Conservation (phyloP, 1,139 yeast species). For the Geotrichum citri-aurantii region DNA sequence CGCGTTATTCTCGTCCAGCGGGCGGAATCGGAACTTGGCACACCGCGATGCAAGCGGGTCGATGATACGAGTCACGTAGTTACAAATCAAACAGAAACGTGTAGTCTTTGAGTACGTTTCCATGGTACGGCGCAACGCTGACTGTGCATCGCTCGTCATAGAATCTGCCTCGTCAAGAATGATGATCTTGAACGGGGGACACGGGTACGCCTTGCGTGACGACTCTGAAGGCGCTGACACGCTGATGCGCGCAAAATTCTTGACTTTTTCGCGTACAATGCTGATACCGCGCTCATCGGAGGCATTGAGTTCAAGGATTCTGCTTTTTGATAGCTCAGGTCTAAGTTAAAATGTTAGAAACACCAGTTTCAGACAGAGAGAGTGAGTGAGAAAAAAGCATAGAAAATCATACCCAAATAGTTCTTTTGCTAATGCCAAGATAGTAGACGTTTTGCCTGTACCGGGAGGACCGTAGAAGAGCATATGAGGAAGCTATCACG, state of each 20-base stretch:
- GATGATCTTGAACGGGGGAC: conserved; percentile 86
- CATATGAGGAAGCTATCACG: conserved; percentile 63
- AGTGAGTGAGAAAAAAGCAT: background rate
- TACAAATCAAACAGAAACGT: conserved; percentile 88
- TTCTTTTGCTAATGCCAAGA: conserved; percentile 79
- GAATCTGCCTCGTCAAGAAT: conserved; percentile 95
- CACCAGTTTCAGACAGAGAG: too few species aligned
- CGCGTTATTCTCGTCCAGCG: conserved; percentile 67
- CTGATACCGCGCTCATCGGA: conserved; percentile 95
- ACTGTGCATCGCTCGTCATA: conserved; percentile 97
- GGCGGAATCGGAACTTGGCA: conserved; percentile 85
- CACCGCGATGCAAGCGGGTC: conserved; percentile 96
- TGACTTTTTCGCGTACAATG: conserved; percentile 84
- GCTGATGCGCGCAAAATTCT: conserved; percentile 82
- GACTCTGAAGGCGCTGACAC: conserved; percentile 74
- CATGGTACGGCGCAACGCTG: conserved; percentile 94
- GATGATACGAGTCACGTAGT: conserved; percentile 90
- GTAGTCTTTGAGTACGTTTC: conserved; percentile 89
- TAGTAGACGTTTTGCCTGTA: conserved; percentile 92
- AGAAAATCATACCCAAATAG: conserved; percentile 49
- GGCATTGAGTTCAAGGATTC: conserved; percentile 90
- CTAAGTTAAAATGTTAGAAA: background rate
- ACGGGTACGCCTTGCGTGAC: conserved; percentile 67
- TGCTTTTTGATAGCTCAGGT: conserved; percentile 51
- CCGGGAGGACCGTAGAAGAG: conserved; percentile 97